A percentile compares a stretch with the other conserved stretches of the same genome.
Evolutionary conservation across 805 yeast genomes (phyloP).

Genomic region (Henningerozyma blattae): DNA sequence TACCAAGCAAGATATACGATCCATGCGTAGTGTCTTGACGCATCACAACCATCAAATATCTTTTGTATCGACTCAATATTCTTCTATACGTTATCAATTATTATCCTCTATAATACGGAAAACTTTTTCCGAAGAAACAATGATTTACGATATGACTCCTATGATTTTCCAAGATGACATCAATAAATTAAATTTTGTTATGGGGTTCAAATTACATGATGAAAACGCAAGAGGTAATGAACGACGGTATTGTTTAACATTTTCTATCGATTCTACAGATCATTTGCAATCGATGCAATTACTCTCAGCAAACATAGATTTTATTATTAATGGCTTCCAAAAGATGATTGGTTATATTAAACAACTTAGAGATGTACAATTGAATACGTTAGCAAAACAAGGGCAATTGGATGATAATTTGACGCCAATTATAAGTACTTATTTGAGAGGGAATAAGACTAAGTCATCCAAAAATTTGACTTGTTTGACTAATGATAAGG

Average conservation of each 20-base stretch:
- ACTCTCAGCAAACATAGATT: slow-evolving; percentile 43
- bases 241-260: slow-evolving; percentile 49
- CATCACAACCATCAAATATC: slow-evolving; percentile 10
- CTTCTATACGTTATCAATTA: slow-evolving; percentile 40
- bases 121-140: slow-evolving; percentile 55
- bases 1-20: slow-evolving; percentile 11
- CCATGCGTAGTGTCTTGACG: slow-evolving; percentile 24
- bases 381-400: slow-evolving; percentile 15
- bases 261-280: slow-evolving; percentile 43
- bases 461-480: slow-evolving; percentile 45
- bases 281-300: slow-evolving; percentile 17
- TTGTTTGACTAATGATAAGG: slow-evolving; percentile 40
- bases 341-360: slow-evolving; percentile 31
- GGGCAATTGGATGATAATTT: slow-evolving; percentile 27
- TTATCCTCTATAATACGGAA: slow-evolving; percentile 51
- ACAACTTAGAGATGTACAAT: slow-evolving; percentile 10
- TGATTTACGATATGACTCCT: slow-evolving; percentile 46
- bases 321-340: slow-evolving; percentile 30
- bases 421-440: slow-evolving; percentile 25
- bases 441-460: slow-evolving; percentile 41
- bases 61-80: slow-evolving; percentile 50
- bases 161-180: slow-evolving; percentile 50
- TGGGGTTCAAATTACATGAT: slow-evolving; percentile 52
- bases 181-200: slow-evolving; percentile 47
- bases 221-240: slow-evolving; percentile 64